Evolutionary conservation across 1,284 basidiomycete genomes (phyloP), one percentile per base, ranked within the genome.

Genomic region (Puccinia coronata): DNA sequence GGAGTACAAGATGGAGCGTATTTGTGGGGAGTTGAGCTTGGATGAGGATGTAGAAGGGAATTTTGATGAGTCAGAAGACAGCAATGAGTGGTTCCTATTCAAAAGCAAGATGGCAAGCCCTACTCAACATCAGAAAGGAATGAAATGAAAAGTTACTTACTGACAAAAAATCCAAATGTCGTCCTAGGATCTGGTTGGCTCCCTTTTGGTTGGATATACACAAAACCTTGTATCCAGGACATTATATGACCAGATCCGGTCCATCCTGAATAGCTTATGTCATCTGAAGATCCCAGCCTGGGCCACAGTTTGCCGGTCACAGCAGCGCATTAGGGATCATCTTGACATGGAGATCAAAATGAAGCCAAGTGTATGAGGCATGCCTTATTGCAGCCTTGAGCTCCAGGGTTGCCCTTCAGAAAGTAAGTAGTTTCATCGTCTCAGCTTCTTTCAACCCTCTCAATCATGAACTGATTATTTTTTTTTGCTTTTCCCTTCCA

Each of bases 31-130:
- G n/a, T n/a, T n/a, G n/a, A n/a, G n/a, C n/a, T n/a, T n/a, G n/a
- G n/a, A n/a, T n/a, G n/a, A n/a, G n/a, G n/a, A n/a, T n/a, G n/a
- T n/a, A n/a, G n/a, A n/a, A n/a, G n/a, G n/a, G n/a, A n/a, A n/a
- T n/a, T n/a, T n/a, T n/a, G n/a, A n/a, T n/a, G n/a, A n/a, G n/a
- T n/a, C n/a, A n/a, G n/a, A n/a, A n/a, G n/a, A n/a, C n/a, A n/a
- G n/a, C n/a, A n/a, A n/a, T n/a, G n/a, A n/a, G 25, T 70, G 67
- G 67, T 47, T 20, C 20, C 67, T 47, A 3, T 70, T 70, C 28
- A 70, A 51, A 36, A 53, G 23, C 20, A 70, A 70, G 28, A 70
- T 70, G n/a, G 67, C 34, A 0, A 70, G 49, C 20, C 28, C 16
- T 43, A 6, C 8, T 43, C 3, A 39, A 39, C 12, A 59, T 28